A percentile compares a stretch with the other conserved stretches of the same genome.
Evolutionary conservation across 1,139 yeast species (phyloP).

Genomic region (Protomyces macrosporus): DNA sequence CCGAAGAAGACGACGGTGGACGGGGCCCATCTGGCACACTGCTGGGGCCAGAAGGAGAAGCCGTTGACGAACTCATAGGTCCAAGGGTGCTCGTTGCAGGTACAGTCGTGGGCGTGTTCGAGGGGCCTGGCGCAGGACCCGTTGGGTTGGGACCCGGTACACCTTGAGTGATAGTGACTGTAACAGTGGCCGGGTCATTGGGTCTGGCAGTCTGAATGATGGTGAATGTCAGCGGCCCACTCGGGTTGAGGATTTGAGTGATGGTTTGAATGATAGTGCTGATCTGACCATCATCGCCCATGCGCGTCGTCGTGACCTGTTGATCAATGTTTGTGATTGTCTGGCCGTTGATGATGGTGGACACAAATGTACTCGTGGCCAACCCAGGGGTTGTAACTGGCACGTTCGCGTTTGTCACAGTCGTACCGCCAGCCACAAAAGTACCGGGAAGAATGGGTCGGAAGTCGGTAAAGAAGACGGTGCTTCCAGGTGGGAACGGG

Average conservation of each 20-base stretch:
- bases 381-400: constrained; percentile 1
- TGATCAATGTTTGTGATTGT: constrained; percentile 1
- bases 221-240: neutral
- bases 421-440: constrained; percentile 11
- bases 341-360: constrained; percentile 2
- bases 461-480: constrained; percentile 9
- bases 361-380: constrained; percentile 1
- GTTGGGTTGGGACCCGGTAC: neutral
- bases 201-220: neutral
- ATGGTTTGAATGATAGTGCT: constrained; percentile 6
- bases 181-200: neutral
- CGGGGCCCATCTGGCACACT: neutral
- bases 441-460: neutral
- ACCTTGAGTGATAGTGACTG: constrained; percentile 1
- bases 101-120: neutral
- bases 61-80: no score
- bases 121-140: neutral
- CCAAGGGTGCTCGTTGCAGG: no score
- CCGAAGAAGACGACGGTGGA: neutral
- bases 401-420: constrained; percentile 2
- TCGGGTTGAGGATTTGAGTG: neutral
- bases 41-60: no score
- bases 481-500: constrained; percentile 6
- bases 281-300: constrained; percentile 4
- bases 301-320: constrained; percentile 1